A percentile compares a stretch with the other conserved stretches of the same genome.
These are phyloP conservation scores for Xenoacremonium recifei DNA, from an alignment of 2,329 filamentous ascomycete species.

Conservation along the genomic window DNA sequence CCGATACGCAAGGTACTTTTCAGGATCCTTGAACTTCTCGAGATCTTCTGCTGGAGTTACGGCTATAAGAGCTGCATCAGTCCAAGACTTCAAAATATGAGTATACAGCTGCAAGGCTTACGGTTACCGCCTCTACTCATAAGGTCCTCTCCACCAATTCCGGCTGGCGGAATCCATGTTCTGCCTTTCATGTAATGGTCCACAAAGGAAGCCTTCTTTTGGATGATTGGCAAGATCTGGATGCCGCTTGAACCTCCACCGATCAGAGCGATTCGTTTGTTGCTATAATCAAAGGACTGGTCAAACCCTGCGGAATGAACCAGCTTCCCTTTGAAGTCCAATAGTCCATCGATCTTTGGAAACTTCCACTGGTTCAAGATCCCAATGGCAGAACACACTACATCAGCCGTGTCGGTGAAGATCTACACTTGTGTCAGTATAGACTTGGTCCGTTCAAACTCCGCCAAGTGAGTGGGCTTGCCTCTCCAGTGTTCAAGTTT, in stretches of 20 bases:
- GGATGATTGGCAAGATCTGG: not conserved
- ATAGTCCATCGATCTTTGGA: not conserved
- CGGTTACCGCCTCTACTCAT: conserved; percentile 1
- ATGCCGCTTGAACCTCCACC: not conserved
- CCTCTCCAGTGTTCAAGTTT: not conserved
- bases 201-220: not conserved
- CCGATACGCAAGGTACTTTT: not conserved
- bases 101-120: not conserved
- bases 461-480: not conserved
- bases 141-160: conserved; percentile 1
- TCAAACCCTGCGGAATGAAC: not conserved
- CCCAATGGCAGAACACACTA: not conserved
- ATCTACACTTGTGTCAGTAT: not conserved
- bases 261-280: not conserved
- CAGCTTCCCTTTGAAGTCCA: not conserved
- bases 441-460: not conserved
- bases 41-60: not conserved
- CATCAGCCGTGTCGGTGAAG: not conserved
- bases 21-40: not conserved
- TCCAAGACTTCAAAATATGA: not conserved
- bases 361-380: not conserved
- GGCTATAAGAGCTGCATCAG: not conserved
- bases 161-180: not conserved
- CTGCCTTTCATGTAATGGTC: not conserved
- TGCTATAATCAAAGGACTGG: not conserved